Evolutionary conservation across 2,329 filamentous ascomycete genomes (phyloP), one percentile per base, ranked within the genome.

Genomic region (Monosporascus sp.): DNA sequence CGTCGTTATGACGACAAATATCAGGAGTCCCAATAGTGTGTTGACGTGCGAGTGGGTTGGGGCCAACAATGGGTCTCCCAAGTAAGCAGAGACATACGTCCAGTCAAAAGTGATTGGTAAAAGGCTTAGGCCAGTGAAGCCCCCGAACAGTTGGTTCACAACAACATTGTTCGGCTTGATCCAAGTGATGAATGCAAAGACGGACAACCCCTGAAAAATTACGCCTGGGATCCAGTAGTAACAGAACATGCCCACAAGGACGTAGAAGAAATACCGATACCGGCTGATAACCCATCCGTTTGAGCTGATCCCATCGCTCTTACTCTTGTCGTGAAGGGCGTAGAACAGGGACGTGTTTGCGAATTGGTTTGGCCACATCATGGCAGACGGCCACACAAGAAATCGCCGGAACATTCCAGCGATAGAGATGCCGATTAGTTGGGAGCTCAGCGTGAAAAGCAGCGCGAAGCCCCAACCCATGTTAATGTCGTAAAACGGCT

Each of bases 151-250:
- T 54, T 77, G 74, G 51, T 77, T 78, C 44, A 79, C 62, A 11
- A 76, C 64, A 3, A 71, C 64, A 25, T 77, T 77, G 49, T 78
- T 68, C 2, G 75, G 76, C 1, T 65, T 70, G 36, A 78, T 73
- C 72, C 76, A 79, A 42, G 74, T 76, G 14, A 74, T 65, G 60
- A 74, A 76, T 48, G 72, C 70, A 52, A 78, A 74, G 6, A 75
- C 74, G 9, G 73, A 76, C 6, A 82, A 66, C 2, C 71, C 75
- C 48, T 74, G 76, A 60, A 72, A 78, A 1, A 81, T 63, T 24
- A 78, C 69, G 11, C 72, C 78, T 0, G 78, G 79, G 37, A 82
- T 72, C 70, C 76, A 82, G 60, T 82, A 82, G 67, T 79, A 80
- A 47, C 65, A 59, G 54, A 78, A 78, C 56, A 75, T 72, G 24